phyloP scores from a whole-genome alignment of 2,329 filamentous ascomycete species.

The Aspergillus fumigatus region DNA sequence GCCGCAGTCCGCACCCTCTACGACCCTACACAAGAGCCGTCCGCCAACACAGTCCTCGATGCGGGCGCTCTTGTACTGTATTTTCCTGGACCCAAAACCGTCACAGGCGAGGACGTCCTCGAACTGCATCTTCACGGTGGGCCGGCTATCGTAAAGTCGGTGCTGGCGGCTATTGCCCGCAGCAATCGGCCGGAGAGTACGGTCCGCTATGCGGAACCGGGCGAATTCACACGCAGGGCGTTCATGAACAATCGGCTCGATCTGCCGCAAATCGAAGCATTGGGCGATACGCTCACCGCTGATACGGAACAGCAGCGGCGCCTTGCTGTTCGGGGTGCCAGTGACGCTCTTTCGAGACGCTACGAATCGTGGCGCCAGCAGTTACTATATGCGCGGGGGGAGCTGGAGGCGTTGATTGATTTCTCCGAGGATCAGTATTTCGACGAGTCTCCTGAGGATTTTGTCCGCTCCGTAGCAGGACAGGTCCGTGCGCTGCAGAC shows the following conservation, averaged over 20 bases:
- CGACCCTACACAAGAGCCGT: slow-evolving; percentile 46
- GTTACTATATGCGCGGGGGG: slow-evolving; percentile 75
- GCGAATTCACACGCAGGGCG: slow-evolving; percentile 89
- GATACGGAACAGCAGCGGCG: slow-evolving; percentile 91
- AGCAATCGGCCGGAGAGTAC: slow-evolving; percentile 19
- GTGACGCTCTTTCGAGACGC: slow-evolving; percentile 62
- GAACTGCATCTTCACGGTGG: slow-evolving; percentile 96
- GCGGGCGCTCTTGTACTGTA: slow-evolving; percentile 74
- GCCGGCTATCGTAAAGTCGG: slow-evolving; percentile 78
- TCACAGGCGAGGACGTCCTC: slow-evolving; percentile 87
- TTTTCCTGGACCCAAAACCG: slow-evolving; percentile 75
- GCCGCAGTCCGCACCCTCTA: slow-evolving; percentile 73
- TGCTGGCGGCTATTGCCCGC: slow-evolving; percentile 68
- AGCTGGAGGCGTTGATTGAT: slow-evolving; percentile 93
- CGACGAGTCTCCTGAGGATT: slow-evolving; percentile 72
- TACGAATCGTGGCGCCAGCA: slow-evolving; percentile 80
- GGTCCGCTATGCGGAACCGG: slow-evolving; percentile 86
- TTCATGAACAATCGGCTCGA: slow-evolving; percentile 84
- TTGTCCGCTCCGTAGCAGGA: slow-evolving; percentile 64
- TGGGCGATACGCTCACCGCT: slow-evolving; percentile 57
- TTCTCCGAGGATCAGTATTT: slow-evolving; percentile 98
- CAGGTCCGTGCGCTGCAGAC: slow-evolving; percentile 60
- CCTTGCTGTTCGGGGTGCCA: slow-evolving; percentile 74
- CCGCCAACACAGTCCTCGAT: slow-evolving; percentile 56
- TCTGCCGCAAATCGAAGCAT: slow-evolving; percentile 71